Evolutionary conservation across 2,329 filamentous ascomycete genomes (phyloP).

Genomic region (Zymoseptoria brevis): DNA sequence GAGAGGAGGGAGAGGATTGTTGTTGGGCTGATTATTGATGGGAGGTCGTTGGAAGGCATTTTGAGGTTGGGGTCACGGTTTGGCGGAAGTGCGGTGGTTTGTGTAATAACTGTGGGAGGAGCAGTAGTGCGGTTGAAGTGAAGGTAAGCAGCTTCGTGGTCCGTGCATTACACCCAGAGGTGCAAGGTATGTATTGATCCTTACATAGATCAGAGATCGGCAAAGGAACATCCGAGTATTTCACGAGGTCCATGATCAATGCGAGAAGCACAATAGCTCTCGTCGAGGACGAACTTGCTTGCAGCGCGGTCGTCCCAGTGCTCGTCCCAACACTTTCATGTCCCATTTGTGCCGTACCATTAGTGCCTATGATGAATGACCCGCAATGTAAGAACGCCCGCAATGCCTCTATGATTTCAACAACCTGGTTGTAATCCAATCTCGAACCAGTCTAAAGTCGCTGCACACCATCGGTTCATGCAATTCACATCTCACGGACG

Average conservation of each 20-base stretch:
- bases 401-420: not conserved
- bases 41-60: not conserved
- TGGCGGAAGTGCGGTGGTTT: not conserved
- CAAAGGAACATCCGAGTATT: too few species aligned
- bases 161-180: not conserved
- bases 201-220: too few species aligned
- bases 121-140: not conserved
- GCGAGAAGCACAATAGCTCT: too few species aligned
- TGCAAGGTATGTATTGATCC: too few species aligned
- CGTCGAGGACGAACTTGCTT: too few species aligned
- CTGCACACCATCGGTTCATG: not conserved
- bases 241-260: too few species aligned
- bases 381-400: not conserved
- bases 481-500: slow-evolving; percentile 3
- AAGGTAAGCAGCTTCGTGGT: not conserved
- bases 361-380: not conserved
- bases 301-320: too few species aligned
- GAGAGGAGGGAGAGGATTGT: slow-evolving; percentile 49
- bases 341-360: too few species aligned
- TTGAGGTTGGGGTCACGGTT: not conserved
- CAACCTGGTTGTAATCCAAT: not conserved
- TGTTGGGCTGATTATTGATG: slow-evolving; percentile 36
- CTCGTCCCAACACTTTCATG: too few species aligned
- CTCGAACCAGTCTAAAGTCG: not conserved
- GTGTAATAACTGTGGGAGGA: not conserved